phyloP scores from a whole-genome alignment of 352 stramenopile genomes.

The Phytophthora constricta region DNA sequence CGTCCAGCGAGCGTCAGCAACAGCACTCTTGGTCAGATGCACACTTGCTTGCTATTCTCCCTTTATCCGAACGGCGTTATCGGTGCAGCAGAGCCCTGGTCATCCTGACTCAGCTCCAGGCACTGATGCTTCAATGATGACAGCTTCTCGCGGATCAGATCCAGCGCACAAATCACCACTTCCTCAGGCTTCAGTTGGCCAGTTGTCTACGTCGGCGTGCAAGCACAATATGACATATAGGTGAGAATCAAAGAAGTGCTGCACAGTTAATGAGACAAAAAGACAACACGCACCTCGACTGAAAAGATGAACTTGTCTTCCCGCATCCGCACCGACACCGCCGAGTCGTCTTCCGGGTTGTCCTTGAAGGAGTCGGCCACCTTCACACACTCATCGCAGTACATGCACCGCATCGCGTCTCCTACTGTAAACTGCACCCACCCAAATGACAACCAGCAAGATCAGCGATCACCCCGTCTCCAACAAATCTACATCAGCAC shows the following conservation, averaged over 20 bases:
- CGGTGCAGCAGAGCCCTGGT: constrained; percentile 60
- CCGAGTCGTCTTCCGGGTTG: constrained; percentile 95
- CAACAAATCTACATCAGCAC: constrained; percentile 1
- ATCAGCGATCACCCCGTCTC: constrained; percentile 1
- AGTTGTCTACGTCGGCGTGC: too few relatives aligned
- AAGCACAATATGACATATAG: constrained; percentile 1
- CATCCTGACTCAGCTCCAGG: constrained; percentile 85
- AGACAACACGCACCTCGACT: constrained; percentile 84
- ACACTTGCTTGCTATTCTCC: constrained; percentile 14
- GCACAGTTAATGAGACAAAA: not conserved
- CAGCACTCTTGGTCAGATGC: constrained; percentile 23
- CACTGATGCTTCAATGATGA: constrained; percentile 89
- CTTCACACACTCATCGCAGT: constrained; percentile 96
- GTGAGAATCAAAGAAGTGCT: constrained; percentile 6
- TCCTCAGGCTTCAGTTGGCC: constrained; percentile 85
- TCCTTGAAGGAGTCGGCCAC: constrained; percentile 94
- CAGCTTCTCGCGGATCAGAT: constrained; percentile 88
- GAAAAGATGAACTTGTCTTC: constrained; percentile 97
- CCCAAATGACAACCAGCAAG: constrained; percentile 4
- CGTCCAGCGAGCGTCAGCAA: constrained; percentile 11
- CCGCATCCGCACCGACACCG: constrained; percentile 88
- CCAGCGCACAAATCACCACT: constrained; percentile 86
- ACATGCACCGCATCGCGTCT: constrained; percentile 91
- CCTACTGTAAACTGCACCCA: constrained; percentile 56
- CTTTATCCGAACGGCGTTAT: constrained; percentile 88